Evolutionary conservation across 2,329 filamentous ascomycete genomes (phyloP).

Genomic region (Sclerotinia spermophila): DNA sequence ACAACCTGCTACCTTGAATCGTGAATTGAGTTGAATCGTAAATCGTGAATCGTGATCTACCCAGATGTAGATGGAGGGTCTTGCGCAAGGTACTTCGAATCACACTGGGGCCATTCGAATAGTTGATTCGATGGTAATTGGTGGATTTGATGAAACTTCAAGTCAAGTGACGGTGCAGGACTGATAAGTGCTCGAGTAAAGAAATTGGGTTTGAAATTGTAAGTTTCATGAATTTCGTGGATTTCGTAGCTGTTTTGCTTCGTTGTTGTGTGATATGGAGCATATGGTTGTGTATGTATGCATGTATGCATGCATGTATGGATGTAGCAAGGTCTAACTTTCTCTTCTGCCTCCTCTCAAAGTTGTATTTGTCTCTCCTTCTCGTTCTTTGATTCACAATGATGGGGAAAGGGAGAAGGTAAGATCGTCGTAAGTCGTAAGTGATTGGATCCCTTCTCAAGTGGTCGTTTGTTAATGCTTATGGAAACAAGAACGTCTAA

Average conservation of each 20-base stretch:
- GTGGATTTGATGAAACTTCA: constrained; percentile 2
- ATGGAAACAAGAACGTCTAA: neutral
- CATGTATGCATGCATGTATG: neutral
- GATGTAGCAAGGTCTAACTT: neutral
- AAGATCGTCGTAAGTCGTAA: neutral
- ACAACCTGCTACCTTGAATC: neutral
- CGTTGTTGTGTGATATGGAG: neutral
- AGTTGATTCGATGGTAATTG: neutral
- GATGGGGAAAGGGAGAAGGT: neutral
- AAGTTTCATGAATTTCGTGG: neutral
- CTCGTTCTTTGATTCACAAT: neutral
- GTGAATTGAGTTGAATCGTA: neutral
- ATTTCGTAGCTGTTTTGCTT: neutral
- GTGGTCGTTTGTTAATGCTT: neutral
- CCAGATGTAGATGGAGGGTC: neutral
- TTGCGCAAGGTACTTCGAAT: neutral
- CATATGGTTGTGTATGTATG: neutral
- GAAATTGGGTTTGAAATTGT: neutral
- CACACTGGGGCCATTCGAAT: neutral
- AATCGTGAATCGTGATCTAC: neutral
- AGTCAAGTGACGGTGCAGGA: constrained; percentile 1
- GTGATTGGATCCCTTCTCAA: neutral
- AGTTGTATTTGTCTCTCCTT: neutral
- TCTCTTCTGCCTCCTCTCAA: neutral
- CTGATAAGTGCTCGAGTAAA: neutral